A percentile compares a stretch with the other conserved stretches of the same genome.
Conservation (phyloP, 2,329 filamentous ascomycete genomes). For the Zelopaecilomyces penicillatus region DNA sequence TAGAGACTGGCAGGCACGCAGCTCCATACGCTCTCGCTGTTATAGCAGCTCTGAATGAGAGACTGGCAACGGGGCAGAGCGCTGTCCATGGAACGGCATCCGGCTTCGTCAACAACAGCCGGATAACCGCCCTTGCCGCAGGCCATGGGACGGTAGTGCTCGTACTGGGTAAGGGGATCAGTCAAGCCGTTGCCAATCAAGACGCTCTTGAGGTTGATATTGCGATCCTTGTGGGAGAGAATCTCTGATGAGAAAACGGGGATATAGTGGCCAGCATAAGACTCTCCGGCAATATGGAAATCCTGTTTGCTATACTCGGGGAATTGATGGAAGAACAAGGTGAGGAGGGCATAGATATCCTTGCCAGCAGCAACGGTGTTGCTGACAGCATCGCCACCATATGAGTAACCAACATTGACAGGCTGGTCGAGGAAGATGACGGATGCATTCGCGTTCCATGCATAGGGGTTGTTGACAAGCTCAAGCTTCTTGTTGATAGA, state of each 20-base stretch:
- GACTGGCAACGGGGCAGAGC: conserved; percentile 79
- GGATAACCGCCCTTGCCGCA: conserved; percentile 92
- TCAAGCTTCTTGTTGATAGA: conserved; percentile 43
- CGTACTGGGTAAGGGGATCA: conserved; percentile 85
- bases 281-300: conserved; percentile 96
- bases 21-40: conserved; percentile 77
- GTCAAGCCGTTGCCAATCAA: conserved; percentile 95
- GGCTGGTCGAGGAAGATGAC: conserved; percentile 65
- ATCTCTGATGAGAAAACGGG: conserved; percentile 88
- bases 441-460: conserved; percentile 56
- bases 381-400: conserved; percentile 66
- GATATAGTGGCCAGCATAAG: conserved; percentile 91
- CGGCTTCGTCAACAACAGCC: conserved; percentile 66
- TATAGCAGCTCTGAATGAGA: conserved; percentile 85
- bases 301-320: conserved; percentile 86
- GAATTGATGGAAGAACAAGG: conserved; percentile 98
- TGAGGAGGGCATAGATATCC: conserved; percentile 91
- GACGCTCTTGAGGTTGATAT: conserved; percentile 94
- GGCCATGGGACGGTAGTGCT: conserved; percentile 93
- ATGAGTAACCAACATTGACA: conserved; percentile 26
- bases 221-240: conserved; percentile 83
- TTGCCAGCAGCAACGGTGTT: conserved; percentile 93
- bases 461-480: conserved; percentile 45
- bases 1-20: conserved; percentile 92
- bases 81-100: conserved; percentile 86